Evolutionary conservation across 2,329 filamentous ascomycete genomes (phyloP).

Genomic region (Septoria petroselini): DNA sequence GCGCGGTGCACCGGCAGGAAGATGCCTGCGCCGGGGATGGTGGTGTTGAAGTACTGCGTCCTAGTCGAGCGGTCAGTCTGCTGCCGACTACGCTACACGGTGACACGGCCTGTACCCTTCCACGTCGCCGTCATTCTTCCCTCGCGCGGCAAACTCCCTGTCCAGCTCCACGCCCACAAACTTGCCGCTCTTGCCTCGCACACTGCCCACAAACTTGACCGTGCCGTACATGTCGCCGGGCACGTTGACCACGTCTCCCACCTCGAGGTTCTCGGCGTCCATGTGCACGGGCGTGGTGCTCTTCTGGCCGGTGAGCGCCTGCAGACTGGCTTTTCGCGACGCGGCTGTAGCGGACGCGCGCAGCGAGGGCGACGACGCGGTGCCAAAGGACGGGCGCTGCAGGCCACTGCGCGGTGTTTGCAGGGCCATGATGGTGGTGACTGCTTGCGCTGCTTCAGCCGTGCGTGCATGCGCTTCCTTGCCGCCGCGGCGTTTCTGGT

Average conservation of each 20-base stretch:
- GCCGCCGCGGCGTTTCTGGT: neutral
- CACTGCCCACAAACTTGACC: constrained; percentile 82
- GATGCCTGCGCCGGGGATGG: constrained; percentile 77
- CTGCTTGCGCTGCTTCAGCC: too few relatives aligned
- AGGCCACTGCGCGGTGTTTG: constrained; percentile 43
- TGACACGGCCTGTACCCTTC: constrained; percentile 63
- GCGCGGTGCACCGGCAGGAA: constrained; percentile 87
- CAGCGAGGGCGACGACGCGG: constrained; percentile 45
- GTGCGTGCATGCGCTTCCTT: neutral
- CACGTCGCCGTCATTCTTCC: constrained; percentile 95
- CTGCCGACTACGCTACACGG: neutral
- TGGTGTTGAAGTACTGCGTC: constrained; percentile 73
- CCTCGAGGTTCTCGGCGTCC: constrained; percentile 56
- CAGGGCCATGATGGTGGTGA: constrained; percentile 38
- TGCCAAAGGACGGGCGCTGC: constrained; percentile 42
- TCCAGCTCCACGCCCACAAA: constrained; percentile 92
- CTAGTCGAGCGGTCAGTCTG: constrained; percentile 2
- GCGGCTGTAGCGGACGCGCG: constrained; percentile 47
- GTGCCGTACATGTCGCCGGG: constrained; percentile 89
- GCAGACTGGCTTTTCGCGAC: constrained; percentile 68
- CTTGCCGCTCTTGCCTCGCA: constrained; percentile 82
- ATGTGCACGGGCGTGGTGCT: constrained; percentile 43
- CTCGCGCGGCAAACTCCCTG: constrained; percentile 72
- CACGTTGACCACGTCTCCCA: constrained; percentile 85
- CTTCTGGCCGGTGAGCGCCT: constrained; percentile 62